These are phyloP conservation scores for Manihot esculenta DNA, from an alignment of 441 rosid species.

Conservation along the genomic window DNA sequence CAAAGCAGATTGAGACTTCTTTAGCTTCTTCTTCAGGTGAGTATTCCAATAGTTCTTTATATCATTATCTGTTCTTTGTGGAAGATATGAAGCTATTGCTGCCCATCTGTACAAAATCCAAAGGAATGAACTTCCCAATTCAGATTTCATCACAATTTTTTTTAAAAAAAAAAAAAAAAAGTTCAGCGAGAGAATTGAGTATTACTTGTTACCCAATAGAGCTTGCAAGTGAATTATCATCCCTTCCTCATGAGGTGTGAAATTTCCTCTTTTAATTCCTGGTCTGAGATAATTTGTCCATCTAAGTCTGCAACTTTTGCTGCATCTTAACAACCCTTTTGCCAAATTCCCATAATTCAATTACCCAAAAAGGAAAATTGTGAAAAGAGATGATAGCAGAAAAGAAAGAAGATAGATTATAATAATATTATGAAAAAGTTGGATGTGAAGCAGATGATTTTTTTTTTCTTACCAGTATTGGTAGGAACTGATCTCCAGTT, in stretches of 20 bases:
- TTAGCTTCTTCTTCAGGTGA: slow-evolving; percentile 91
- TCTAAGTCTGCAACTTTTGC: slow-evolving; percentile 97
- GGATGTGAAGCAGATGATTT: too few relatives aligned
- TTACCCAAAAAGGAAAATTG: too few relatives aligned
- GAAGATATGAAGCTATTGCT: slow-evolving; percentile 95
- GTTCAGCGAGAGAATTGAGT: slow-evolving; percentile 25
- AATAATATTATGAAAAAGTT: too few relatives aligned
- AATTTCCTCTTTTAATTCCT: slow-evolving; percentile 94
- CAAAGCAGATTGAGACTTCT: slow-evolving; percentile 52
- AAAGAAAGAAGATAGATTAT: too few relatives aligned
- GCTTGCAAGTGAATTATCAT: slow-evolving; percentile 97
- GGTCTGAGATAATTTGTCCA: slow-evolving; percentile 98
- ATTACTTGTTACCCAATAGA: slow-evolving; percentile 98
- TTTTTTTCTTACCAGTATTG: slow-evolving; percentile 83
- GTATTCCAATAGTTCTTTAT: slow-evolving; percentile 99
- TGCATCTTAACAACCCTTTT: slow-evolving; percentile 83
- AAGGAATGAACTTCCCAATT: neutral
- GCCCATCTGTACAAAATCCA: slow-evolving; percentile 67
- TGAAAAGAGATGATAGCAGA: too few relatives aligned
- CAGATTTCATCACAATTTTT: neutral
- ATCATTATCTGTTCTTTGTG: slow-evolving; percentile 93
- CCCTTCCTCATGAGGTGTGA: slow-evolving; percentile 93
- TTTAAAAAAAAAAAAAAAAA: neutral
- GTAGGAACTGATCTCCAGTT: slow-evolving; percentile 99
- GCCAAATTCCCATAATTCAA: too few relatives aligned